Conservation (phyloP, 1,139 yeast species). For the Candida frijolesensis region DNA sequence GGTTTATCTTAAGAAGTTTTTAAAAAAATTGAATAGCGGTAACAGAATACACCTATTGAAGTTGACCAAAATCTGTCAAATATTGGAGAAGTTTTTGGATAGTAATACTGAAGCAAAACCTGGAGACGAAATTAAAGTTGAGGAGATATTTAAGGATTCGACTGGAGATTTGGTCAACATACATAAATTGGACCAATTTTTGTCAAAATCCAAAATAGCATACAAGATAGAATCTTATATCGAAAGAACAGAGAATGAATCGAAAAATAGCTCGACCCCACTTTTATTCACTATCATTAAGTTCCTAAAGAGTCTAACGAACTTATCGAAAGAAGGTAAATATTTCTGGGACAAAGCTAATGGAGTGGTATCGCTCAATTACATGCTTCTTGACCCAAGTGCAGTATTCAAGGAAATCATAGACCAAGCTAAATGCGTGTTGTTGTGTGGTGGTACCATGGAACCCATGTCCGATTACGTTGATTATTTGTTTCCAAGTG, state of each 20-base stretch:
- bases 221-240: slow-evolving; percentile 80
- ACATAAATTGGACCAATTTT: slow-evolving; percentile 64
- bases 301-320: slow-evolving; percentile 66
- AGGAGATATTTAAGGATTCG: slow-evolving; percentile 56
- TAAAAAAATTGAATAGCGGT: slow-evolving; percentile 65
- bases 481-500: slow-evolving; percentile 65
- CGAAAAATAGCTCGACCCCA: slow-evolving; percentile 44
- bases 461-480: slow-evolving; percentile 79
- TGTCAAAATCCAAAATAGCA: slow-evolving; percentile 73
- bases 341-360: slow-evolving; percentile 61
- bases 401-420: slow-evolving; percentile 67
- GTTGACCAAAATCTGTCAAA: slow-evolving; percentile 56
- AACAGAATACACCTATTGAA: slow-evolving; percentile 74
- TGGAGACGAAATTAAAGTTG: slow-evolving; percentile 55
- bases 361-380: slow-evolving; percentile 47
- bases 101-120: slow-evolving; percentile 34
- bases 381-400: slow-evolving; percentile 82
- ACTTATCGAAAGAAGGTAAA: slow-evolving; percentile 81
- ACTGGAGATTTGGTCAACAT: slow-evolving; percentile 76
- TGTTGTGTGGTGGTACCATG: slow-evolving; percentile 96
- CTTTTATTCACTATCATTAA: slow-evolving; percentile 65
- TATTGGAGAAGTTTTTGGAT: slow-evolving; percentile 45
- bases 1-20: slow-evolving; percentile 60
- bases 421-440: slow-evolving; percentile 66
- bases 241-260: slow-evolving; percentile 30